Evolutionary conservation across 768 basidiomycete genomes (phyloP).

Genomic region (Boletus coccyginus): DNA sequence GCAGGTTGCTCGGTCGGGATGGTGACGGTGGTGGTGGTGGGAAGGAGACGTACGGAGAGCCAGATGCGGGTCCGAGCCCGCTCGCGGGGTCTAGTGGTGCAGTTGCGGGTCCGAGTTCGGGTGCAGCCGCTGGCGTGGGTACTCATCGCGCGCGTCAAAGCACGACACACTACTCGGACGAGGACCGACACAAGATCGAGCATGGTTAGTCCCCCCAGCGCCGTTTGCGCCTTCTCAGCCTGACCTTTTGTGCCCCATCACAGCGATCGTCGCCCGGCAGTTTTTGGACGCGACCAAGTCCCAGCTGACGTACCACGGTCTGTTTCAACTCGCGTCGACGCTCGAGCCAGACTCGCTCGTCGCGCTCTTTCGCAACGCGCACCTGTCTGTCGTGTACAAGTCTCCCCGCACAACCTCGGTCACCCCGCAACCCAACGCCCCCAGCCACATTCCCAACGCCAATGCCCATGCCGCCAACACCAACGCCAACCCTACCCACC

Average conservation of each 20-base stretch:
- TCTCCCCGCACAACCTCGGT: conserved; percentile 15
- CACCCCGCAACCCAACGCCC: background rate
- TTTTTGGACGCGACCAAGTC: conserved; percentile 73
- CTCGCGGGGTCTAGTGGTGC: background rate
- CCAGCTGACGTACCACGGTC: conserved; percentile 85
- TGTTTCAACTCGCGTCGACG: conserved; percentile 68
- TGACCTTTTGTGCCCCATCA: background rate
- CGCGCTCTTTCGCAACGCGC: conserved; percentile 90
- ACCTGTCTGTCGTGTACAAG: conserved; percentile 85
- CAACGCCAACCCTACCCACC: background rate
- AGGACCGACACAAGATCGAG: conserved; percentile 61
- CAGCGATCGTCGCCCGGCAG: conserved; percentile 64
- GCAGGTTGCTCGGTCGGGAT: conserved; percentile 43
- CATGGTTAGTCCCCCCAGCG: conserved; percentile 49
- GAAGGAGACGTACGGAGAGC: background rate
- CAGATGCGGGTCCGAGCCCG: background rate
- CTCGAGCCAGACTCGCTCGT: conserved; percentile 56
- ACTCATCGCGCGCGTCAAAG: background rate
- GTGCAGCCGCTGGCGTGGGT: conserved; percentile 1
- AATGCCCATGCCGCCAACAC: background rate
- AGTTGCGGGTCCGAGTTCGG: background rate
- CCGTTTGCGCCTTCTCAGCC: too few species aligned
- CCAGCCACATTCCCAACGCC: background rate
- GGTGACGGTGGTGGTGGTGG: background rate
- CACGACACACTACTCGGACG: conserved; percentile 40